Conservation (phyloP, 2,329 filamentous ascomycete species). For the Whalleya microplaca region DNA sequence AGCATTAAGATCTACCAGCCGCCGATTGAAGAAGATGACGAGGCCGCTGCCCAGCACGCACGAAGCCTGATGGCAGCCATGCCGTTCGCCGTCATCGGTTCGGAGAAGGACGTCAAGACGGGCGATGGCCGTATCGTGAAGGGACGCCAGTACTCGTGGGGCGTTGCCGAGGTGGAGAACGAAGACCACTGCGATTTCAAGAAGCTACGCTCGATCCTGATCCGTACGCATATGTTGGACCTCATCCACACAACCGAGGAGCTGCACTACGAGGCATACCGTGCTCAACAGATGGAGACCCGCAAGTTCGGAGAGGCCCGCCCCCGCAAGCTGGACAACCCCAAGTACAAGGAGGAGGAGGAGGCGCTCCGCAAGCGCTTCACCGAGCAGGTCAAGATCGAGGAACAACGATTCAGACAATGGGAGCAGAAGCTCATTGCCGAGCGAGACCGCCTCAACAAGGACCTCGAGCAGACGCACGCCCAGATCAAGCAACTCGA, state of each 20-base stretch:
- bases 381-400: slow-evolving; percentile 99
- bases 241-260: slow-evolving; percentile 99
- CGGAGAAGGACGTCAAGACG: slow-evolving; percentile 98
- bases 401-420: slow-evolving; percentile 98
- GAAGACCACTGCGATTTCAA: slow-evolving; percentile 99
- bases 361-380: slow-evolving; percentile 98
- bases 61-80: slow-evolving; percentile 94
- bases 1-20: slow-evolving; percentile 99
- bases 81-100: slow-evolving; percentile 98
- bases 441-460: slow-evolving; percentile 98
- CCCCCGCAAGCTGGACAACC: slow-evolving; percentile 97
- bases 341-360: slow-evolving; percentile 99
- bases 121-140: slow-evolving; percentile 95
- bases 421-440: slow-evolving; percentile 99
- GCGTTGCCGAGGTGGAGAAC: slow-evolving; percentile 98
- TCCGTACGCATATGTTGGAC: slow-evolving; percentile 99
- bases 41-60: slow-evolving; percentile 92
- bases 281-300: slow-evolving; percentile 99
- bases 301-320: slow-evolving; percentile 98
- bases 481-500: slow-evolving; percentile 92
- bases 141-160: slow-evolving; percentile 98
- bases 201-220: slow-evolving; percentile 98
- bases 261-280: slow-evolving; percentile 98
- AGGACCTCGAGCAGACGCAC: slow-evolving; percentile 97
- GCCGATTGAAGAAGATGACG: slow-evolving; percentile 96